Percentiles rank a stretch among this genome's conserved stretches.
These are phyloP conservation scores for Durio zibethinus DNA, from an alignment of 345 rosid species.

Conservation along the genomic window DNA sequence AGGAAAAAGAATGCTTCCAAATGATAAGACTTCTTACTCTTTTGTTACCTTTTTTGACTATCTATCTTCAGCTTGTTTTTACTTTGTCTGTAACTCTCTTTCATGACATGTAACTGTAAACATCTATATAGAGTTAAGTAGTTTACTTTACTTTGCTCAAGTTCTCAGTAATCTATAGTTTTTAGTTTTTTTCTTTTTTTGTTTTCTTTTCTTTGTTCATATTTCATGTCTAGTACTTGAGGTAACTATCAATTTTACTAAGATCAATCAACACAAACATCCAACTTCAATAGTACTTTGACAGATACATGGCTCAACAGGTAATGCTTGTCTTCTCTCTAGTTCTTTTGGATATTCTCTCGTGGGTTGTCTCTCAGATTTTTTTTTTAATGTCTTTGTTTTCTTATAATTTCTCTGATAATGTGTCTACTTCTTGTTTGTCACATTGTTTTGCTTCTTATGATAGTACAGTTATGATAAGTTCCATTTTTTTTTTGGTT, in stretches of 20 bases:
- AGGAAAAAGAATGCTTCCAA: conserved; percentile 4
- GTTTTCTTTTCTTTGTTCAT: background rate
- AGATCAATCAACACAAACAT: conserved; percentile 20
- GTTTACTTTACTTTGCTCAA: background rate
- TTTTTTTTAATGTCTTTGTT: background rate
- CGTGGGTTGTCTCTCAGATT: conserved; percentile 23
- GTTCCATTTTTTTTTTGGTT: background rate
- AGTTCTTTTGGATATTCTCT: background rate
- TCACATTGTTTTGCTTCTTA: conserved; percentile 1
- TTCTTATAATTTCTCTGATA: conserved; percentile 8
- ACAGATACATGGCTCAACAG: conserved; percentile 18
- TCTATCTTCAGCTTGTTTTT: conserved; percentile 1
- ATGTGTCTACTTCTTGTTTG: conserved; percentile 8
- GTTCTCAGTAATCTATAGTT: conserved; percentile 7
- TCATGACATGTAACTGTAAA: background rate
- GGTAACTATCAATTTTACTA: conserved; percentile 14
- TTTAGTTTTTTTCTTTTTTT: conserved; percentile 1
- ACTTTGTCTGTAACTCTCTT: conserved; percentile 8
- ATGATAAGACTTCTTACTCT: conserved; percentile 19
- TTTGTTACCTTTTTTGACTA: conserved; percentile 17
- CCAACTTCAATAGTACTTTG: background rate
- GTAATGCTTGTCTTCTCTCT: conserved; percentile 11
- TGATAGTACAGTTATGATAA: background rate
- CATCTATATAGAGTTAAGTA: background rate
- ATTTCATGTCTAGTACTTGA: background rate